Percentiles rank a stretch among this genome's conserved stretches.
phyloP scores from a whole-genome alignment of 192 early-diverging fungal genomes.

The Backusella morwellensis region DNA sequence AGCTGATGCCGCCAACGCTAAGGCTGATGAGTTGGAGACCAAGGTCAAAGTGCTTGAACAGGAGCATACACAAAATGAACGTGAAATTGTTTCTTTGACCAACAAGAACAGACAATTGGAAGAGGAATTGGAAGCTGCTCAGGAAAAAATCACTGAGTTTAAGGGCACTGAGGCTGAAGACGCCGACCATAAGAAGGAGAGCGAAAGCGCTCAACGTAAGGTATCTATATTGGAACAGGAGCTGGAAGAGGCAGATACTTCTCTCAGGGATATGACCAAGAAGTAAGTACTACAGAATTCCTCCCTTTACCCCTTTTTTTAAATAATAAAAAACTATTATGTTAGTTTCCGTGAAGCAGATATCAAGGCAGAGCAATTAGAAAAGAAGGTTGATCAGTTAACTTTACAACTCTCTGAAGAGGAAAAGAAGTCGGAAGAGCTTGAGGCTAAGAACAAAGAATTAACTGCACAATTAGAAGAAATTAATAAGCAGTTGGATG shows the following conservation, averaged over 20 bases:
- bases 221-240: conserved; percentile 46
- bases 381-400: conserved; percentile 81
- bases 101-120: conserved; percentile 48
- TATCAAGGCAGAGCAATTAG: conserved; percentile 80
- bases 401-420: conserved; percentile 64
- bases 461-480: conserved; percentile 74
- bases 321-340: no score
- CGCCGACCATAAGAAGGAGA: conserved; percentile 25
- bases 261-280: conserved; percentile 45
- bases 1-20: conserved; percentile 57
- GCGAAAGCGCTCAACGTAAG: conserved; percentile 35
- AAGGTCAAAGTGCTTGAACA: conserved; percentile 52
- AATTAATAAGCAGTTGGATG: conserved; percentile 73
- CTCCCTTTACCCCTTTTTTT: neutral
- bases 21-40: conserved; percentile 56
- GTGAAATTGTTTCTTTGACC: conserved; percentile 68
- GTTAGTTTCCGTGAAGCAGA: conserved; percentile 69
- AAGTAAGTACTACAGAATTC: conserved; percentile 26
- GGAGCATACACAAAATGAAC: conserved; percentile 62
- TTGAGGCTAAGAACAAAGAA: conserved; percentile 57
- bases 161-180: conserved; percentile 34
- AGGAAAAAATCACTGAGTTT: conserved; percentile 28
- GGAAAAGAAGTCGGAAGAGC: conserved; percentile 74
- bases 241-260: conserved; percentile 51
- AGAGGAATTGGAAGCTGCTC: conserved; percentile 30